Conservation (phyloP, 768 basidiomycete genomes). For the Suillus placidus region DNA sequence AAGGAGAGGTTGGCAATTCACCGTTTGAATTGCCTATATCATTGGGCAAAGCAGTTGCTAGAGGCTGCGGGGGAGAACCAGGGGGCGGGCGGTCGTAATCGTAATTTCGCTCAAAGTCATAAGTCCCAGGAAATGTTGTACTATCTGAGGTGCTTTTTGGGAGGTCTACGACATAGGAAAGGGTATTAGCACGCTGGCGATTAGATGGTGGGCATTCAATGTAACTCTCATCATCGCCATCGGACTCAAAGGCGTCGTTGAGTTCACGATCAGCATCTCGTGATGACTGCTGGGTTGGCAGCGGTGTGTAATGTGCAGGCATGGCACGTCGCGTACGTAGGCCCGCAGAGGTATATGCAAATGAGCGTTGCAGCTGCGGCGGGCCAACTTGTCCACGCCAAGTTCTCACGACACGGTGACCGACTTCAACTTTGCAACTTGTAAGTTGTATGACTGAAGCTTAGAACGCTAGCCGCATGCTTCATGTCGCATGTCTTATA, state of each 20-base stretch:
- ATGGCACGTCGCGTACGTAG: slow-evolving; percentile 30
- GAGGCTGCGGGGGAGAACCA: slow-evolving; percentile 71
- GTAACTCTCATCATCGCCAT: slow-evolving; percentile 44
- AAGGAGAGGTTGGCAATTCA: slow-evolving; percentile 53
- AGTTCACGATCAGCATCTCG: slow-evolving; percentile 61
- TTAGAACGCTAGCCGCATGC: too few relatives aligned
- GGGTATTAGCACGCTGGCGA: slow-evolving; percentile 15
- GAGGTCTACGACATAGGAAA: slow-evolving; percentile 21
- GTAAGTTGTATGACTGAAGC: too few relatives aligned
- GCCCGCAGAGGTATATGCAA: neutral
- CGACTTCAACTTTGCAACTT: neutral
- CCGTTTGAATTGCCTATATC: slow-evolving; percentile 77
- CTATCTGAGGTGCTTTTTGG: slow-evolving; percentile 12
- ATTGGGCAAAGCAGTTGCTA: slow-evolving; percentile 62
- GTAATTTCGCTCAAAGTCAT: slow-evolving; percentile 83
- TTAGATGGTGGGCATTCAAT: slow-evolving; percentile 42
- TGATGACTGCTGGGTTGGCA: slow-evolving; percentile 50
- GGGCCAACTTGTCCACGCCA: neutral
- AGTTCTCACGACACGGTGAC: slow-evolving; percentile 2
- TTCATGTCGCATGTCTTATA: too few relatives aligned
- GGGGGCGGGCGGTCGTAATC: slow-evolving; percentile 72
- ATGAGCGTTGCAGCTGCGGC: neutral
- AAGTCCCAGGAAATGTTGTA: slow-evolving; percentile 43
- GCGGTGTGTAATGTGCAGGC: slow-evolving; percentile 54
- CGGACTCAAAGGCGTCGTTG: slow-evolving; percentile 74